Evolutionary conservation across 2,329 filamentous ascomycete genomes (phyloP), one percentile per base, ranked within the genome.

Genomic region (Talaromyces piceae): DNA sequence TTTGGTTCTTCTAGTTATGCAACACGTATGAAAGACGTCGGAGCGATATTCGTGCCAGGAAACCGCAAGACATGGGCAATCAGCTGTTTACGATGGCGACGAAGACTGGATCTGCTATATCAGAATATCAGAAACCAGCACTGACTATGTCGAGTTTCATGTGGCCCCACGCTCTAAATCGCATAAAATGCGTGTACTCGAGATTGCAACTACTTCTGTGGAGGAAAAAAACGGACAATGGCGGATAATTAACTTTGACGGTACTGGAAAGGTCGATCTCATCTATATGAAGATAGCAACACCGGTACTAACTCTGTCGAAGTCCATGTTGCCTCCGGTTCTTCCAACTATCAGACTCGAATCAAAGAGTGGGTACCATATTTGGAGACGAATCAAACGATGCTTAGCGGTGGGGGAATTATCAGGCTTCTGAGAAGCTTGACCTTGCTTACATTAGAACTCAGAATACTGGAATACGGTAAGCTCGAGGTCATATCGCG

Each of bases 1-100:
- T 53, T 50, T 33, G 50, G 49, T 9, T 48, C 50, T 16, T 56
- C 53, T 12, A 49, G 31, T 30, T 56, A 53, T 25, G 41, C 48
- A 81, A 74, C 73, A 59, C 80, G 77, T 64, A 82, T 84, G 69
- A 84, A 84, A 70, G 73, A 78, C 26, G 80, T 83, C 1, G 84
- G 84, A 31, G 77, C 75, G 63, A 90, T 87, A 1, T 74, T 76
- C 26, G 13, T 9, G 12, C 23, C 47, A 33, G 53, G 54, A 23
- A 46, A 56, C n/a, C 53, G 52, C 13, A 52, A 52, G 7, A 46
- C 46, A 2, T 54, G 54, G n/a, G 54, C 54, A 54, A 33, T 43
- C 54, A 9, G 48, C 41, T 4, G 55, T 55, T 41, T 46, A 46
- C n/a, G 53, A 56, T 11, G 47, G 50, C 28, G 55, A 56, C 28